Percentiles rank a stretch among this genome's conserved stretches.
Conservation (phyloP, 306 rosid species). For the Clitoria ternatea region DNA sequence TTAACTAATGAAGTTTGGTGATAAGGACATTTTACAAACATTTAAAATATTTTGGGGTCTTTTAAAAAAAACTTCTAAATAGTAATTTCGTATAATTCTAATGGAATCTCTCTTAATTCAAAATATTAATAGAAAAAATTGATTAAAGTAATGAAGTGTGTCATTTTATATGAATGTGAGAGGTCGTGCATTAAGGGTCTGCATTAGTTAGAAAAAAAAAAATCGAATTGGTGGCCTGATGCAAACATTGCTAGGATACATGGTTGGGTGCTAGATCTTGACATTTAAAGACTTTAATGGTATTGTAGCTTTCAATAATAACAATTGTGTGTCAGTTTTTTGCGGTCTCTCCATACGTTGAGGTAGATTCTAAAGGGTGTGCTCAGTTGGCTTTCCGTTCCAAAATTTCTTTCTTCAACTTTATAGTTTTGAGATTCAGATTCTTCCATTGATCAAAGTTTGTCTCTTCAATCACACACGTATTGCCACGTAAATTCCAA, state of each 20-base stretch:
- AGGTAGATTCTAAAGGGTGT: not conserved
- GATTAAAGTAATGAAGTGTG: too few species aligned
- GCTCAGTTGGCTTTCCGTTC: not conserved
- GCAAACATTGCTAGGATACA: not conserved
- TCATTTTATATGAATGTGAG: too few species aligned
- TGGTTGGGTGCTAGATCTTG: not conserved
- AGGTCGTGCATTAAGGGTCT: too few species aligned
- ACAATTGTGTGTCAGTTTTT: not conserved
- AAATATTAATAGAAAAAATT: too few species aligned
- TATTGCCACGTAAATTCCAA: not conserved
- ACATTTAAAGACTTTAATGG: not conserved
- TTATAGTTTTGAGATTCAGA: slow-evolving; percentile 6
- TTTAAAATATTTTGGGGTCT: too few species aligned
- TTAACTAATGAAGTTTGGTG: too few species aligned
- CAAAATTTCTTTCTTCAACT: not conserved
- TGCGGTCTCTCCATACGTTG: not conserved
- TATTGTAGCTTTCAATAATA: not conserved
- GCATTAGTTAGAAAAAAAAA: too few species aligned
- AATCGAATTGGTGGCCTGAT: too few species aligned
- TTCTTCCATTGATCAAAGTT: not conserved
- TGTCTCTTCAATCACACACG: not conserved
- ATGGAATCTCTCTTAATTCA: too few species aligned
- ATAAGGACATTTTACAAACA: too few species aligned
- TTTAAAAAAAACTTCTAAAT: too few species aligned
- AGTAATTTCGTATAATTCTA: too few species aligned